Conservation (phyloP, 2,329 filamentous ascomycete genomes). For the Penicillium decumbens region DNA sequence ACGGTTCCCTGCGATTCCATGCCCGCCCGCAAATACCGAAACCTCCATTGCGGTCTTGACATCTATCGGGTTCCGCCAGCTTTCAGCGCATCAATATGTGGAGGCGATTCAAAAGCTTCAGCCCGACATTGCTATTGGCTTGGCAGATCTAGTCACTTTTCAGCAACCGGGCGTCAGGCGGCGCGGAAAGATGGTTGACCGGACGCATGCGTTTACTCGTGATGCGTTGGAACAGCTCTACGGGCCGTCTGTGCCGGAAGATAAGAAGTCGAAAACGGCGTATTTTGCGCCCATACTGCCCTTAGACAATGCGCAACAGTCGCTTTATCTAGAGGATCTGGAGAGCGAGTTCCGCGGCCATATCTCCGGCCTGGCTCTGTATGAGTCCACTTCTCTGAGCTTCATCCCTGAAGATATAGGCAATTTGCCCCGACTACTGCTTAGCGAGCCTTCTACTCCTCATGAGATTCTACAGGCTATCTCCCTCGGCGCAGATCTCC, state of each 20-base stretch:
- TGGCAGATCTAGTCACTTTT: slow-evolving; percentile 68
- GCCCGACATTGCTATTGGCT: slow-evolving; percentile 74
- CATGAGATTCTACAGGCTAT: slow-evolving; percentile 74
- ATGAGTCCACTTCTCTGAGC: slow-evolving; percentile 65
- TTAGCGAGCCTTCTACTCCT: slow-evolving; percentile 66
- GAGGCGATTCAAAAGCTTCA: slow-evolving; percentile 59
- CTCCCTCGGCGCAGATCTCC: slow-evolving; percentile 70
- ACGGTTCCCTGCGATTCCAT: slow-evolving; percentile 67
- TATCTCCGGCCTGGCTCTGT: slow-evolving; percentile 70
- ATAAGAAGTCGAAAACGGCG: slow-evolving; percentile 43
- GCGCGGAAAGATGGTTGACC: slow-evolving; percentile 74
- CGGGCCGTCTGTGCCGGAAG: slow-evolving; percentile 28
- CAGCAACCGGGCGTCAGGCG: slow-evolving; percentile 63
- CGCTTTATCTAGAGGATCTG: slow-evolving; percentile 71
- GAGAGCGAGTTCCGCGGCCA: slow-evolving; percentile 56
- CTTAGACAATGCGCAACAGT: slow-evolving; percentile 68
- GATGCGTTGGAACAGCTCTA: slow-evolving; percentile 55
- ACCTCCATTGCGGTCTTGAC: slow-evolving; percentile 73
- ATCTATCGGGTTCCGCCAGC: slow-evolving; percentile 73
- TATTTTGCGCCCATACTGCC: slow-evolving; percentile 67
- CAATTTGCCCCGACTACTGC: slow-evolving; percentile 66
- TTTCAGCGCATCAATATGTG: slow-evolving; percentile 66
- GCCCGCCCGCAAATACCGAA: slow-evolving; percentile 64
- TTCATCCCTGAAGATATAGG: slow-evolving; percentile 61
- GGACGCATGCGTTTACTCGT: slow-evolving; percentile 76